These are phyloP conservation scores for Coemansia sp. DNA, from an alignment of 192 early-diverging fungal genomes.

Conservation along the genomic window DNA sequence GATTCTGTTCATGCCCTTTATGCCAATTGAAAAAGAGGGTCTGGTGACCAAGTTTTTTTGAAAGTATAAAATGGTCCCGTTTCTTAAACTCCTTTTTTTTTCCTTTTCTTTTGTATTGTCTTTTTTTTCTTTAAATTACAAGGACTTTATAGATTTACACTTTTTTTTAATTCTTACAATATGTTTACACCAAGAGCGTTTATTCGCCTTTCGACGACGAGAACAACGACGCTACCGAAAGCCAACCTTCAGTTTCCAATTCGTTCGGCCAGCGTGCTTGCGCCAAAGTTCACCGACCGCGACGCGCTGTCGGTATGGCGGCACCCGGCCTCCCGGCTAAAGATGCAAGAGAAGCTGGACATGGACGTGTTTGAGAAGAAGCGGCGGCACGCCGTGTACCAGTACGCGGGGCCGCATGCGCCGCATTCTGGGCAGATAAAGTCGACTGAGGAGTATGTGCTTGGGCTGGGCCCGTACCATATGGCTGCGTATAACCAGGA, in stretches of 20 bases:
- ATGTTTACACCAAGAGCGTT: too few relatives aligned
- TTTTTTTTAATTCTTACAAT: neutral
- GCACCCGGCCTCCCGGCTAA: neutral
- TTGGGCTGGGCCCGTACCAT: neutral
- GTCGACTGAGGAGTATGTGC: neutral
- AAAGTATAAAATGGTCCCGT: neutral
- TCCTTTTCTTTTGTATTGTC: neutral
- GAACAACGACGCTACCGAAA: too few relatives aligned
- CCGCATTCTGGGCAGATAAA: neutral
- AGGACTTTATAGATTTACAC: neutral
- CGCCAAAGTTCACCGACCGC: neutral
- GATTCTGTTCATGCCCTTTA: neutral
- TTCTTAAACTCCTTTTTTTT: constrained; percentile 9
- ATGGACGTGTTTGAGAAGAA: neutral
- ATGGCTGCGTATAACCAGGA: neutral
- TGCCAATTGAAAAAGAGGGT: neutral
- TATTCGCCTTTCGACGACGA: too few relatives aligned
- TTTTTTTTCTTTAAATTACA: too few relatives aligned
- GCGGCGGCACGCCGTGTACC: neutral
- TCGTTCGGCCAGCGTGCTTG: neutral
- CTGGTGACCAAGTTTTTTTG: too few relatives aligned
- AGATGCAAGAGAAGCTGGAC: neutral
- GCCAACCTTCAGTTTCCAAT: too few relatives aligned
- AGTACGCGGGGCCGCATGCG: constrained; percentile 1
- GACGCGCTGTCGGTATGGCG: neutral